A percentile compares a stretch with the other conserved stretches of the same genome.
phyloP scores from a whole-genome alignment of 108 stramenopile genomes.

The Fistulifera pelliculosa region DNA sequence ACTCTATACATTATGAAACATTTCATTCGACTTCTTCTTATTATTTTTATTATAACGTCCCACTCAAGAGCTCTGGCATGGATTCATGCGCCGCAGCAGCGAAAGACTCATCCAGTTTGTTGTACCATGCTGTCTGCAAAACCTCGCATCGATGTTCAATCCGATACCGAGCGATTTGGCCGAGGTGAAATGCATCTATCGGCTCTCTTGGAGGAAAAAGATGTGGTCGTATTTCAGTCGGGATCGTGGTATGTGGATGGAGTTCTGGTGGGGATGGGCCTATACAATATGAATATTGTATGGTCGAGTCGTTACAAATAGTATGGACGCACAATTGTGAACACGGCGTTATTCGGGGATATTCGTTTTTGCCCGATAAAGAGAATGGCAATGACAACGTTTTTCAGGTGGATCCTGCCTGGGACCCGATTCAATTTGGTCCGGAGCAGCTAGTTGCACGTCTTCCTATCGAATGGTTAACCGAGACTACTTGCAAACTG shows the following conservation, averaged over 20 bases:
- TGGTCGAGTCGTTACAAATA: slow-evolving; percentile 47
- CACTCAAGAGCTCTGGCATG: too few species aligned
- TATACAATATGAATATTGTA: slow-evolving; percentile 17
- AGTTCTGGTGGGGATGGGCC: slow-evolving; percentile 43
- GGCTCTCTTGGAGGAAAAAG: slow-evolving; percentile 43
- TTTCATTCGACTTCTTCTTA: too few species aligned
- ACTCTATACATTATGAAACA: too few species aligned
- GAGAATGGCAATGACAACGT: not conserved
- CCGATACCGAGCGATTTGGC: slow-evolving; percentile 36
- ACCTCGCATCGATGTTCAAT: slow-evolving; percentile 38
- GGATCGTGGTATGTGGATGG: slow-evolving; percentile 70
- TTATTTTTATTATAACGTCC: too few species aligned
- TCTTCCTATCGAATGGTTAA: slow-evolving; percentile 3
- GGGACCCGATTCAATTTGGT: slow-evolving; percentile 5
- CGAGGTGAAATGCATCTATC: slow-evolving; percentile 58
- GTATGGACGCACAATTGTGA: slow-evolving; percentile 84
- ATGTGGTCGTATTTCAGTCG: slow-evolving; percentile 56
- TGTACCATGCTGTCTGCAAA: not conserved
- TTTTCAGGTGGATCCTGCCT: not conserved
- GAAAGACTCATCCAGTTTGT: too few species aligned
- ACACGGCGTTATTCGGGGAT: slow-evolving; percentile 61
- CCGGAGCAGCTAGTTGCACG: slow-evolving; percentile 16
- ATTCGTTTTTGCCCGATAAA: slow-evolving; percentile 15
- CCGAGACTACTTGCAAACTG: not conserved
- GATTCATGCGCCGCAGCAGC: too few species aligned